Conservation (phyloP, 2,329 filamentous ascomycete species). For the Metarhizium rileyi region DNA sequence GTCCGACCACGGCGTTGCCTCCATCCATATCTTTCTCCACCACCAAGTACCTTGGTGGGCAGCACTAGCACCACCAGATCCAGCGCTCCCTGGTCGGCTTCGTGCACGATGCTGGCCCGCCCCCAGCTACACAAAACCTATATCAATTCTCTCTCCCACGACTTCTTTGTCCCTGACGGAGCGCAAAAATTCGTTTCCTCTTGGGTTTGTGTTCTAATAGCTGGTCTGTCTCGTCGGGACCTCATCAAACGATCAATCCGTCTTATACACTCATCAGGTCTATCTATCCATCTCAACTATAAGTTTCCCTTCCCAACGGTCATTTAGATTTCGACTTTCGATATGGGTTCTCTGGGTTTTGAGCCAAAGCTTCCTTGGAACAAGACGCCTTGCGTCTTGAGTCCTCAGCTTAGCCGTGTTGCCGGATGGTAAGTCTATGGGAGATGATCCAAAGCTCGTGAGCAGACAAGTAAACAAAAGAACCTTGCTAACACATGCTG, state of each 20-base stretch:
- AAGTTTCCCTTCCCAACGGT: not conserved
- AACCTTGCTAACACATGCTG: not conserved
- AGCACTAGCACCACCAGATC: constrained; percentile 5
- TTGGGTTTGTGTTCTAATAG: not conserved
- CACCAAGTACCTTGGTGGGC: constrained; percentile 9
- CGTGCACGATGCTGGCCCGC: not conserved
- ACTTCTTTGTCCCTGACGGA: not conserved
- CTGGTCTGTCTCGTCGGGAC: not conserved
- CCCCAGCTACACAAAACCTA: constrained; percentile 2
- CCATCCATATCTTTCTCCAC: constrained; percentile 10
- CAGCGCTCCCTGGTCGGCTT: constrained; percentile 8
- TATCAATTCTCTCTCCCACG: constrained; percentile 7
- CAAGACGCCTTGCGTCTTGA: constrained; percentile 62
- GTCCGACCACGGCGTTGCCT: constrained; percentile 5
- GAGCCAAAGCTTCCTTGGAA: constrained; percentile 50
- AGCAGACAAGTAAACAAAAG: too few relatives aligned
- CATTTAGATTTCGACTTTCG: constrained; percentile 2
- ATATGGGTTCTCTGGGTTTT: constrained; percentile 31
- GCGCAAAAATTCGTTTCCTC: not conserved
- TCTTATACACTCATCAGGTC: not conserved
- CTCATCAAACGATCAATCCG: constrained; percentile 2
- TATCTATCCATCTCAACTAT: not conserved
- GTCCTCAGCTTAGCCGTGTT: constrained; percentile 53
- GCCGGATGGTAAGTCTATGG: constrained; percentile 55
- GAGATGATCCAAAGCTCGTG: not conserved